A percentile compares a stretch with the other conserved stretches of the same genome.
Conservation (phyloP, 306 rosid genomes). For the Rubus idaeus region DNA sequence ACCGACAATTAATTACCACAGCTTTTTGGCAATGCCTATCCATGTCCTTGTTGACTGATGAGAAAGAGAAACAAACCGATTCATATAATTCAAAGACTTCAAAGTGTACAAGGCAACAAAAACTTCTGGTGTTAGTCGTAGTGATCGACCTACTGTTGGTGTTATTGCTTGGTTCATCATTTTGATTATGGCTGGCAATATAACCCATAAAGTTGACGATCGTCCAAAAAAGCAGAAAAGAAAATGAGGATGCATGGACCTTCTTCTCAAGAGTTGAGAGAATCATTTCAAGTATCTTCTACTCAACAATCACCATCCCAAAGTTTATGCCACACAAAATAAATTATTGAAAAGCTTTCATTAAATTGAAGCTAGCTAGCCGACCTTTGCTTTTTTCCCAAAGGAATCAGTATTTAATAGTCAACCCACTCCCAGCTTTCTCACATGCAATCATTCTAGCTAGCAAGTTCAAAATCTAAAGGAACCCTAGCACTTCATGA, state of each 20-base stretch:
- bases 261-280: not conserved
- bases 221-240: not conserved
- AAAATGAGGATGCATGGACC: not conserved
- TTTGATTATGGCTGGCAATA: constrained; percentile 2
- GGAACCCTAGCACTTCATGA: constrained; percentile 9
- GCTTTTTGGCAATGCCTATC: not conserved
- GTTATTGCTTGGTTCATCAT: constrained; percentile 19
- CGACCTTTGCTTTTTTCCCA: not conserved
- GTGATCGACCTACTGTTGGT: constrained; percentile 7
- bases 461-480: not conserved
- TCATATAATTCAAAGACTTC: not conserved
- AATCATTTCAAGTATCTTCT: constrained; percentile 23
- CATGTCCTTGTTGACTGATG: not conserved
- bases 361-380: not conserved
- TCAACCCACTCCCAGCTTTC: constrained; percentile 28
- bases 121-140: not conserved
- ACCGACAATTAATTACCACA: not conserved
- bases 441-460: constrained; percentile 25
- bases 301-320: constrained; percentile 29
- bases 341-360: constrained; percentile 1
- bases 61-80: not conserved
- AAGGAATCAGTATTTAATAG: constrained; percentile 10
- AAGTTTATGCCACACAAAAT: constrained; percentile 9
- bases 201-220: not conserved
- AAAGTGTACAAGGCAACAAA: not conserved